Conservation (phyloP, 441 rosid genomes). For the Brassica balearica region DNA sequence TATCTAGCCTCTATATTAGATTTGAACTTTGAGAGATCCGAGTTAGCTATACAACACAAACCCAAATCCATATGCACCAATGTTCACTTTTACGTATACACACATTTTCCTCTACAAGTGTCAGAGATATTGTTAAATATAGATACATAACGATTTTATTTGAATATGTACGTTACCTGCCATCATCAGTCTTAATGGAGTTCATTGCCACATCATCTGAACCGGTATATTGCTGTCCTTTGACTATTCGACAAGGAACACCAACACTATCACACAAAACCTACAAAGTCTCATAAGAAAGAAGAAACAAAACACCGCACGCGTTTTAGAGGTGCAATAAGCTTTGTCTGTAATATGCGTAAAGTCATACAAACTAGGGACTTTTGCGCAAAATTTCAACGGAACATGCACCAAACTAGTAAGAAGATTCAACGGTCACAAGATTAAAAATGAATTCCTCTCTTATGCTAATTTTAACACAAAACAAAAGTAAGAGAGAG, state of each 20-base stretch:
- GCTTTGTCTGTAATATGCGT: slow-evolving; percentile 21
- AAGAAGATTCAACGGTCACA: slow-evolving; percentile 4
- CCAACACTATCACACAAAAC: slow-evolving; percentile 86
- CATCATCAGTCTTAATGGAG: slow-evolving; percentile 84
- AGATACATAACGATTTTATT: slow-evolving; percentile 12
- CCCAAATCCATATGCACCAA: background rate
- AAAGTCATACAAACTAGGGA: slow-evolving; percentile 16
- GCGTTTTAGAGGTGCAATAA: slow-evolving; percentile 22
- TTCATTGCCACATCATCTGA: slow-evolving; percentile 91
- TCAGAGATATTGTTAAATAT: background rate
- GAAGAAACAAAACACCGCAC: slow-evolving; percentile 28
- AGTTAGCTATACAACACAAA: slow-evolving; percentile 21
- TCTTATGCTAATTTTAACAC: slow-evolving; percentile 21
- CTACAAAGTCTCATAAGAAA: slow-evolving; percentile 50
- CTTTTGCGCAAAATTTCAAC: slow-evolving; percentile 24
- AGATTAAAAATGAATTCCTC: background rate
- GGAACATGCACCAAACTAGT: slow-evolving; percentile 10
- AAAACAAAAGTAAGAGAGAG: slow-evolving; percentile 8
- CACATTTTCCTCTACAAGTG: slow-evolving; percentile 4
- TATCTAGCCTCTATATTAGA: slow-evolving; percentile 13
- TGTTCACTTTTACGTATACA: background rate
- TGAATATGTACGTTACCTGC: slow-evolving; percentile 63
- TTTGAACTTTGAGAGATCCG: slow-evolving; percentile 20
- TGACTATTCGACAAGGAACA: slow-evolving; percentile 86
- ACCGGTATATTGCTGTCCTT: slow-evolving; percentile 86